These are phyloP conservation scores for Beauveria scarabaeidicola DNA, from an alignment of 2,329 filamentous ascomycete genomes.

Conservation along the genomic window DNA sequence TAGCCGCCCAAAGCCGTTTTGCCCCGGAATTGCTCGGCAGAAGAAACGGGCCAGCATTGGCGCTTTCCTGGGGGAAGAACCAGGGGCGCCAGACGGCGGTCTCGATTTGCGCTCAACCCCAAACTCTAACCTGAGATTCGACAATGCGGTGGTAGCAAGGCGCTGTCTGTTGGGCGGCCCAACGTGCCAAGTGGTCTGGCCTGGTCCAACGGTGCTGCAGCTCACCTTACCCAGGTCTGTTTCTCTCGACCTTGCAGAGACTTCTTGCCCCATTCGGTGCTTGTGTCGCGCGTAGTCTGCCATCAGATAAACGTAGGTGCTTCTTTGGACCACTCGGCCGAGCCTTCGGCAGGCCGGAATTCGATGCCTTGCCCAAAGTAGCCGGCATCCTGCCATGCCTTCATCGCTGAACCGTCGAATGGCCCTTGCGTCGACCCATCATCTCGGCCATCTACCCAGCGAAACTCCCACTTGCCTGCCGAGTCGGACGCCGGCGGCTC, in stretches of 20 bases:
- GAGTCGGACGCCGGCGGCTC: constrained; percentile 60
- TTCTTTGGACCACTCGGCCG: constrained; percentile 43
- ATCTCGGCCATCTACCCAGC: constrained; percentile 84
- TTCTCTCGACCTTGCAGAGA: not conserved
- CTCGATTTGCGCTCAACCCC: not conserved
- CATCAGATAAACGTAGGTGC: constrained; percentile 40
- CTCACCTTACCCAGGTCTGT: not conserved
- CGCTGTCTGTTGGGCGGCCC: not conserved
- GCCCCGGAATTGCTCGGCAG: constrained; percentile 3
- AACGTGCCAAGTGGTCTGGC: not conserved
- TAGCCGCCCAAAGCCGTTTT: constrained; percentile 6
- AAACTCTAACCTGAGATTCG: not conserved
- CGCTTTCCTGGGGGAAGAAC: not conserved
- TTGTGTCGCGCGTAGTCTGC: not conserved
- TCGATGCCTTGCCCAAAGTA: constrained; percentile 91
- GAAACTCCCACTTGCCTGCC: constrained; percentile 65
- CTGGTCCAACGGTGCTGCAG: not conserved
- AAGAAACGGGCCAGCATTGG: not conserved
- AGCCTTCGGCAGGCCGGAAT: constrained; percentile 53
- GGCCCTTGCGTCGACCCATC: constrained; percentile 73
- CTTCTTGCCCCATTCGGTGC: not conserved
- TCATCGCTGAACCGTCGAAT: constrained; percentile 79
- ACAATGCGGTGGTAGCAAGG: not conserved
- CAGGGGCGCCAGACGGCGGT: not conserved
- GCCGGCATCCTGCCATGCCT: constrained; percentile 81